Evolutionary conservation across 1,139 yeast species (phyloP), one percentile per base, ranked within the genome.

Genomic region (Sugiyamaella neomexicana): DNA sequence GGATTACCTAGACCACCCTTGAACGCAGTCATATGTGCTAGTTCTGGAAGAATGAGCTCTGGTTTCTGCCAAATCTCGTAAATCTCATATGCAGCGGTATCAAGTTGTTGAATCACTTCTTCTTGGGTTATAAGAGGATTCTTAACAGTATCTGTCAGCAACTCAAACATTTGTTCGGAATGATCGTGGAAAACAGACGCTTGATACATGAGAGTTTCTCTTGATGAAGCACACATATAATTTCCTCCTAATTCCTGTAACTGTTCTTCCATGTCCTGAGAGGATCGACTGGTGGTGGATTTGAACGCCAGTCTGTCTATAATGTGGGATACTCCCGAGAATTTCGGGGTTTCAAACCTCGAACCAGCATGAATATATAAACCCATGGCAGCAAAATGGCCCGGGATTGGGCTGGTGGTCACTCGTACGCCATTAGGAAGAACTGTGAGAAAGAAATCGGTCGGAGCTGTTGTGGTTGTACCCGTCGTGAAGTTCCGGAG

Each of bases 151-250:
- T 90, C 95, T n/a, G 89, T 75, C 63, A 93, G 76, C 52, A 89
- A 75, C 45, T 80, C 80, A 62, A 89, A 82, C 96, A 95, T 90
- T 60, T 77, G 75, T 45, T 83, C 95, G n/a, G 86, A 84, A 67
- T 91, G 97, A 53, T 80, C 72, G 68, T 91, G 90, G 76, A 93
- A 93, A 1, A 90, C 96, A 1, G 96, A 85, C 1, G 97, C 96
- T 70, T 93, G 98, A 70, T 93, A 93, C 74, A 93, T 82, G 75
- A 93, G 80, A 4, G 95, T 81, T 68, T 93, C 99, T 66, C 99
- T 79, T 29, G 95, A 89, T 1, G 97, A 89, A 1, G 96, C 86
- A 67, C 97, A 88, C 83, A 89, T 91, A 71, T 87, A 90, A 70
- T 91, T 93, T 10, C 99, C 99, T 43, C 99, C 99, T 54, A 93